Evolutionary conservation across 2,329 filamentous ascomycete species (phyloP), one percentile per base, ranked within the genome.

Genomic region (Aspergillus spinulosporus): DNA sequence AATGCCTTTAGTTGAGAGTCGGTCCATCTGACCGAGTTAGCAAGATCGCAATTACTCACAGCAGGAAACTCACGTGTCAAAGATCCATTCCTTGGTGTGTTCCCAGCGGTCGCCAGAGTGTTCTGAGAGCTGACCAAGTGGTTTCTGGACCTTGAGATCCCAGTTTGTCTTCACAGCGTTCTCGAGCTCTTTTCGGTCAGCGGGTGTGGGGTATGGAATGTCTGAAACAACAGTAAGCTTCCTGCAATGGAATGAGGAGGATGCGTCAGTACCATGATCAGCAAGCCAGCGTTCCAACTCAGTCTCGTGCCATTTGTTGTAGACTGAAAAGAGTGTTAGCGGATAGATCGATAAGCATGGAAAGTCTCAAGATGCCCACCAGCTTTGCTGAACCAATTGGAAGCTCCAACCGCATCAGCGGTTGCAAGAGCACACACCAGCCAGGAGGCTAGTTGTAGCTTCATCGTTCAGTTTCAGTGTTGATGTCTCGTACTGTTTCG

Each of bases 301-400:
- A 21, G 90, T 96, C 80, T 97, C 88, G 68, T 97, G 93, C 94
- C 94, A 99, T 74, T 94, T 97, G 79, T 97, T 97, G 82, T 97
- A 97, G 12, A 88, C 93, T 96, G 21, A 21, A 69, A 11, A 40
- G 4, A 15, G 11, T 42, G 32, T 58, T 51, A 60, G 46, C 29
- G 21, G 21, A 21, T 39, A 15, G 6, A 12, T 39, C 11, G 5
- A 46, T 40, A 21, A 7, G 40, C 15, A 21, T 21, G 21, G 21
- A 21, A 21, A 2, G 40, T 28, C 28, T 6, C 3, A 28, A 44
- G 43, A 29, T 39, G 62, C 89, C 67, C 82, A 96, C 92, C 88
- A 70, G 90, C 81, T 76, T 91, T 94, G 71, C 84, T 73, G 85
- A 96, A 92, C 92, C 92, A 97, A 74, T 78, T 88, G 78, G 87